Evolutionary conservation across 2,329 filamentous ascomycete species (phyloP), one percentile per base, ranked within the genome.

Genomic region (Berkeleyomyces basicola): DNA sequence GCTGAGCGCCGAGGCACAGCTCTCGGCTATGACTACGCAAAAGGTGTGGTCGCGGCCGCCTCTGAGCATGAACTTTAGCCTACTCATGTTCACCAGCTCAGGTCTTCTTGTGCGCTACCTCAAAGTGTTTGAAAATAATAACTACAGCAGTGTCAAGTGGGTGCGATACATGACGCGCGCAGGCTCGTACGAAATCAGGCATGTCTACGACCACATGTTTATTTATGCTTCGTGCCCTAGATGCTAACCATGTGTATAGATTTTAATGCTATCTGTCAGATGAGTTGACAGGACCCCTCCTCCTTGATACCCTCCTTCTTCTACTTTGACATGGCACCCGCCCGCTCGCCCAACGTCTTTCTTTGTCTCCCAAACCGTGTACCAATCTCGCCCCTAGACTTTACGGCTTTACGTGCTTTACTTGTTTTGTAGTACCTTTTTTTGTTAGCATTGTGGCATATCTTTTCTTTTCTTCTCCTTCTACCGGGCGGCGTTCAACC

Each of bases 51-150:
- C 88, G 68, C 81, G 93, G 61, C 95, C 95, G 58, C 93, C 93
- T 3, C 77, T 99, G 66, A 96, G 85, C 74, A 76, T 99, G 73
- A 93, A 84, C 74, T 99, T 99, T 71, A 93, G 87, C 66, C 75
- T 99, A 69, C 79, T 99, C 70, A 99, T 99, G 95, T 99, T 99
- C 72, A 99, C 93, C 23, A 96, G 90, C 71, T 95, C 88, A 0
- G 93, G 93, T 0, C 72, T 99, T 71, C 72, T 99, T 67, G 93
- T 99, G 63, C 79, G 95, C 59, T 99, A 99, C 73, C 76, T 99
- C 64, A 99, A 99, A 76, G 93, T 99, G 1, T 99, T 99, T 76
- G 93, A 99, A 77, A 99, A 99, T 84, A 93, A 83, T 74, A 97
- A 97, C 74, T 99, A 99, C 73, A 95, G 88, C 66, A 96, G 90